Percentiles rank a stretch among this genome's conserved stretches.
Evolutionary conservation across 352 stramenopile genomes (phyloP).

Genomic region (Bremia lactucae): DNA sequence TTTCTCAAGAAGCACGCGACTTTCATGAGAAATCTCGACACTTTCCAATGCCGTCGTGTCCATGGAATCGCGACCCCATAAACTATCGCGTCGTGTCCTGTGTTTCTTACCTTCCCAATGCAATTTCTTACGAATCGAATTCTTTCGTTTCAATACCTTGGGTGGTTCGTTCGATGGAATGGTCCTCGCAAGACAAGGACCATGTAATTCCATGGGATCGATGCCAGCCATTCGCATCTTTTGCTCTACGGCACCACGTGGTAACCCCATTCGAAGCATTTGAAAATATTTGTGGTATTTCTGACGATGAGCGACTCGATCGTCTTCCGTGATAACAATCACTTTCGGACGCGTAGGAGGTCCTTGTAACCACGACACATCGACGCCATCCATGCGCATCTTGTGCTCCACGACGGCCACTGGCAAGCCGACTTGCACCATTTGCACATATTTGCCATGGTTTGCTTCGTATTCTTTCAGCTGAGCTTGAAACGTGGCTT

Average conservation of each 20-base stretch:
- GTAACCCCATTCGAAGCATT: conserved; percentile 71
- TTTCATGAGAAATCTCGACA: conserved; percentile 60
- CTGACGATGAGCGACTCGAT: conserved; percentile 41
- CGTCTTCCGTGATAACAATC: conserved; percentile 29
- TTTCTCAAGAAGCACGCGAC: conserved; percentile 60
- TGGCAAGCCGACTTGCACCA: conserved; percentile 72
- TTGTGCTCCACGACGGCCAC: conserved; percentile 65
- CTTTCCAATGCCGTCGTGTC: conserved; percentile 32
- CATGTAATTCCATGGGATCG: conserved; percentile 57
- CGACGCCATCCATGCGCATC: conserved; percentile 72
- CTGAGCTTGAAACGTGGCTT: conserved; percentile 37
- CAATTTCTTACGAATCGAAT: conserved; percentile 80
- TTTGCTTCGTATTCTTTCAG: conserved; percentile 62
- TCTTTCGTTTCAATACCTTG: conserved; percentile 39
- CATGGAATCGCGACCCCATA: conserved; percentile 39
- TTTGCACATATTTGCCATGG: conserved; percentile 59
- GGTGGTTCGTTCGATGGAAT: conserved; percentile 14
- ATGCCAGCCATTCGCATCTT: conserved; percentile 73
- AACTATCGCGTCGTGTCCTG: conserved; percentile 39
- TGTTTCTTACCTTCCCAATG: conserved; percentile 71
- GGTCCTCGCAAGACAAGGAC: conserved; percentile 22
- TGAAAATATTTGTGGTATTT: conserved; percentile 82
- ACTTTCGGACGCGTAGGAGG: conserved; percentile 28
- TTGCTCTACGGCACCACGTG: conserved; percentile 69
- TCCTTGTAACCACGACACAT: conserved; percentile 50